phyloP scores from a whole-genome alignment of 441 rosid species.

The Kokia cookei region DNA sequence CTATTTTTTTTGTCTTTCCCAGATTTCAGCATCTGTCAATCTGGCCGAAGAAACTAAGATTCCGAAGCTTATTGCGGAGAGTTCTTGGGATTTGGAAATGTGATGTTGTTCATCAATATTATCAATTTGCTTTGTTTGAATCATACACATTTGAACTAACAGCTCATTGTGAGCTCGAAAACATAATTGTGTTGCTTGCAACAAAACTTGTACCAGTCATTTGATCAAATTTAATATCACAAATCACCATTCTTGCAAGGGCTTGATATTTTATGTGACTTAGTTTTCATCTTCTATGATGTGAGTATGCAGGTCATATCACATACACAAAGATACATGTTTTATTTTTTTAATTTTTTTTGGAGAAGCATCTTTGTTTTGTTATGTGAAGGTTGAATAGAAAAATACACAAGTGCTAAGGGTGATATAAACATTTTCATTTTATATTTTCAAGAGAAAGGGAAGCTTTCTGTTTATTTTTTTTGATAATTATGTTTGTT shows the following conservation, averaged over 20 bases:
- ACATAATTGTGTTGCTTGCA: neutral
- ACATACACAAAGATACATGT: neutral
- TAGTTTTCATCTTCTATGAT: neutral
- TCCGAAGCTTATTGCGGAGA: constrained; percentile 53
- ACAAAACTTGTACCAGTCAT: neutral
- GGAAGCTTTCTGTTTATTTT: too few relatives aligned
- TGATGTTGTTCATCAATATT: constrained; percentile 18
- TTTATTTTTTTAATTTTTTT: neutral
- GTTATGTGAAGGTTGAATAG: neutral
- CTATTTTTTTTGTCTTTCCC: constrained; percentile 7
- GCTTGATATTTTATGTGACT: neutral
- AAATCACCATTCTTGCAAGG: neutral
- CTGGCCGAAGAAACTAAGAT: constrained; percentile 43
- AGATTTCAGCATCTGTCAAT: constrained; percentile 46
- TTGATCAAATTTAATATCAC: constrained; percentile 1
- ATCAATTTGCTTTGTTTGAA: constrained; percentile 3
- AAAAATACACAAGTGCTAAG: too few relatives aligned
- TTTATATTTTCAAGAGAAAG: too few relatives aligned
- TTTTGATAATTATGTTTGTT: too few relatives aligned
- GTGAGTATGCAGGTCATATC: neutral
- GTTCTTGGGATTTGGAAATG: constrained; percentile 53
- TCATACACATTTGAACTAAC: constrained; percentile 13
- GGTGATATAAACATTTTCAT: too few relatives aligned
- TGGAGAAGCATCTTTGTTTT: too few relatives aligned
- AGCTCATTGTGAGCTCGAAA: constrained; percentile 2